Base-by-base conservation (phyloP, 495 filamentous ascomycete species). In the Amniculicola lignicola region DNA sequence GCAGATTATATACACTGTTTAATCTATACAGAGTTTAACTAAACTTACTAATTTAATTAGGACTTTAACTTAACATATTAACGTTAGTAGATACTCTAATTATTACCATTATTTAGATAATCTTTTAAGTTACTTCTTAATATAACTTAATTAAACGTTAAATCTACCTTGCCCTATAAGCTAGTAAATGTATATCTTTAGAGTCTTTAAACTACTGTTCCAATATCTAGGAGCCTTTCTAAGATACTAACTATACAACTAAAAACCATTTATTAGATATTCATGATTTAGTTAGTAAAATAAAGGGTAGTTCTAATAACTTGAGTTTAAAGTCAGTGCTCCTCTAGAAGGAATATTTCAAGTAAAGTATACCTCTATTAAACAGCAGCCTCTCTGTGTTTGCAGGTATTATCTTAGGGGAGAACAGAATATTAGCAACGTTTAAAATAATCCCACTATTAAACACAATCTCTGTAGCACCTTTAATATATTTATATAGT, bases 141-240 rank as follows among this genome's bases (percentile, higher is more conserved):
- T n/a, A n/a, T n/a, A n/a, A n/a, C n/a, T n/a, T n/a, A n/a, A n/a
- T n/a, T n/a, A n/a, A n/a, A n/a, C n/a, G n/a, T n/a, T n/a, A 40
- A 39, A 51, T 51, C 47, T 51, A 51, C 33, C 31, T 39, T 51
- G 21, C 3, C 19, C 40, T 22, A 51, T 18, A 23, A 35, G 14
- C 33, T 51, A 37, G 3, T 35, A 14, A 39, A 21, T 51, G 7
- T 40, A 51, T 21, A 31, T 51, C 47, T 51, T 51, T 24, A 24
- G 47, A 51, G 47, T 51, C 47, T 51, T 51, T 22, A 39, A 51
- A 51, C 47, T 22, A 51, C 47, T 23, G 36, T 51, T 51, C 15
- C 38, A 51, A 35, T 51, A 29, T 39, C 33, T 51, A 22, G 47
- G 33, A 28, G 31, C 36, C 35, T 15, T 51, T 18, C 47, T 51